Conservation (phyloP, 805 yeast species). For the Wickerhamomyces kurtzmanii region DNA sequence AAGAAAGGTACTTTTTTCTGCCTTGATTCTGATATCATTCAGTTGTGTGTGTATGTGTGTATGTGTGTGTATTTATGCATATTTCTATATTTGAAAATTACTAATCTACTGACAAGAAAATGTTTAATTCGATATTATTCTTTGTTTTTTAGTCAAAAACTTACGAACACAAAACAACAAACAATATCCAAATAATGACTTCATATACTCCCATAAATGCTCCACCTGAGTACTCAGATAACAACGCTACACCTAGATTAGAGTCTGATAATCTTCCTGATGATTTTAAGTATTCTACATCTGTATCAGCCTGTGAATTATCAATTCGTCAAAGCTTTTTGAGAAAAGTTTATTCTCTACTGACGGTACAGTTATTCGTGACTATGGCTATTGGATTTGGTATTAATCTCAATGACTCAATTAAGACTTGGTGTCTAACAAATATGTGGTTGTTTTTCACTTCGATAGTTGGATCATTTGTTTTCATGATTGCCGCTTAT, state of each 20-base stretch:
- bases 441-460: conserved; percentile 53
- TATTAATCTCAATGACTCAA: conserved; percentile 31
- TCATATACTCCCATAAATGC: conserved; percentile 14
- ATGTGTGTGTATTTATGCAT: too few species aligned
- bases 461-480: conserved; percentile 49
- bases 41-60: too few species aligned
- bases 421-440: conserved; percentile 43
- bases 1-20: too few species aligned
- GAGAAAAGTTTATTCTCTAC: conserved; percentile 69
- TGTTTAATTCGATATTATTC: background rate
- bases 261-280: conserved; percentile 33
- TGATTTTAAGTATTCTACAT: conserved; percentile 75
- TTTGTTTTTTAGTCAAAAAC: background rate
- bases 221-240: conserved; percentile 14
- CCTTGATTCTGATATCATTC: too few species aligned
- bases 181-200: conserved; percentile 8
- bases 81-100: too few species aligned
- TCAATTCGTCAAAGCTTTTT: conserved; percentile 68
- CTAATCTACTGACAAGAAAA: background rate
- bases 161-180: background rate
- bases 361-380: conserved; percentile 50
- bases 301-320: conserved; percentile 69
- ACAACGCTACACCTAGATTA: conserved; percentile 8
- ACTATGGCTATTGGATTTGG: conserved; percentile 51
- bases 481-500: conserved; percentile 53